Evolutionary conservation across 441 rosid species (phyloP).

Genomic region (Euphorbia neoarborescens): DNA sequence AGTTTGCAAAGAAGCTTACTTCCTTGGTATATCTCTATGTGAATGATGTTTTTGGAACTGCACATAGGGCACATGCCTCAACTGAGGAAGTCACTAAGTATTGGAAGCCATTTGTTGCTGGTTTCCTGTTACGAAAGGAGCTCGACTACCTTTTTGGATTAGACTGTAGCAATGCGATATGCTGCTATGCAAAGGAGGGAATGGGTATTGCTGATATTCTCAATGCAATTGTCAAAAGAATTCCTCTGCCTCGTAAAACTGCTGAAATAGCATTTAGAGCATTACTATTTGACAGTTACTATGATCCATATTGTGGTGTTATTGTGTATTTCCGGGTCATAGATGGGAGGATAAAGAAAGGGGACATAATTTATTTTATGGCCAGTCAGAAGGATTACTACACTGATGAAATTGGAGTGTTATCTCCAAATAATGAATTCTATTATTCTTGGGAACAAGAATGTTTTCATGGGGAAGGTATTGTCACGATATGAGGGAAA

Average conservation of each 20-base stretch:
- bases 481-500: too few species aligned
- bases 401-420: constrained; percentile 90
- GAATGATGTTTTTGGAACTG: too few species aligned
- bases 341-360: constrained; percentile 88
- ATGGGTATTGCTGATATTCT: constrained; percentile 82
- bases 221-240: constrained; percentile 63
- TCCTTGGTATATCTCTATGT: too few species aligned
- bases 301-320: constrained; percentile 96
- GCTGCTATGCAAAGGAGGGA: constrained; percentile 98
- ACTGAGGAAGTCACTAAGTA: too few species aligned
- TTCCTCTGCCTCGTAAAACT: constrained; percentile 70
- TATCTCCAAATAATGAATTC: constrained; percentile 86
- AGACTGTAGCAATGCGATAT: constrained; percentile 85
- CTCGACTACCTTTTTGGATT: too few species aligned
- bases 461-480: too few species aligned
- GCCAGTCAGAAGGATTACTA: constrained; percentile 87
- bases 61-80: too few species aligned
- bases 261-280: constrained; percentile 62
- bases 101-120: too few species aligned
- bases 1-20: too few species aligned
- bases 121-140: too few species aligned
- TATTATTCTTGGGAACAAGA: too few species aligned
- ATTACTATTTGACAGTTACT: constrained; percentile 91
- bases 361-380: constrained; percentile 85
- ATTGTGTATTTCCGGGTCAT: constrained; percentile 87